Evolutionary conservation across 2,329 filamentous ascomycete genomes (phyloP), one percentile per base, ranked within the genome.

Genomic region (Talaromyces verruculosus): DNA sequence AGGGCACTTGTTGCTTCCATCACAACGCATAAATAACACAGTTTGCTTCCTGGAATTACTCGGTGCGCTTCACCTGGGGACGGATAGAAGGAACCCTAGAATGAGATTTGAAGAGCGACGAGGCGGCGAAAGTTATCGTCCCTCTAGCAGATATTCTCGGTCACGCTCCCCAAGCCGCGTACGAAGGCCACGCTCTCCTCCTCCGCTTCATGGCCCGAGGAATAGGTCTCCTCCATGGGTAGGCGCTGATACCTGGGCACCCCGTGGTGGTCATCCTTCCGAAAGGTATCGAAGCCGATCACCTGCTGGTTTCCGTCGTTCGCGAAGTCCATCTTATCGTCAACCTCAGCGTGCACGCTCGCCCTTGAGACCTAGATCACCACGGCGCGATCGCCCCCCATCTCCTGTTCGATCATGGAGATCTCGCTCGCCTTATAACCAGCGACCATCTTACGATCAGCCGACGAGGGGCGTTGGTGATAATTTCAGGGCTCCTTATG

Each of bases 61-160:
- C 45, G 11, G 10, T 11, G 19, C 45, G 19, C 45, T 47, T 19
- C 19, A 47, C 19, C 10, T 6, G 45, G 45, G 11, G 5, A 55
- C 17, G 17, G 22, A 19, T 22, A 22, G 51, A 33, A 19, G 15
- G 35, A 11, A 13, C 4, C 10, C 30, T 47, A 49, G 35, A 33
- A 61, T 43, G 66, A 78, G 77, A 68, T 78, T 77, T 69, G 76
- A 80, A 64, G 75, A 77, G 35, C 76, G 78, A n/a, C 76, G 79
- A 65, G 78, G 78, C 47, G 77, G 79, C 60, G 79, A 80, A 70
- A 80, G 78, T 67, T 80, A 80, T 72, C 78, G 79, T n/a, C 79
- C 79, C 11, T 69, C 69, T 33, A 74, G 74, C 57, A 73, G 75
- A 68, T 47, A 68, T 37, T 69, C 71, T 65, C 75, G 75, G 43